Conservation (phyloP, 371 early-diverging fungal species). For the Nosema muscidifuracis region DNA sequence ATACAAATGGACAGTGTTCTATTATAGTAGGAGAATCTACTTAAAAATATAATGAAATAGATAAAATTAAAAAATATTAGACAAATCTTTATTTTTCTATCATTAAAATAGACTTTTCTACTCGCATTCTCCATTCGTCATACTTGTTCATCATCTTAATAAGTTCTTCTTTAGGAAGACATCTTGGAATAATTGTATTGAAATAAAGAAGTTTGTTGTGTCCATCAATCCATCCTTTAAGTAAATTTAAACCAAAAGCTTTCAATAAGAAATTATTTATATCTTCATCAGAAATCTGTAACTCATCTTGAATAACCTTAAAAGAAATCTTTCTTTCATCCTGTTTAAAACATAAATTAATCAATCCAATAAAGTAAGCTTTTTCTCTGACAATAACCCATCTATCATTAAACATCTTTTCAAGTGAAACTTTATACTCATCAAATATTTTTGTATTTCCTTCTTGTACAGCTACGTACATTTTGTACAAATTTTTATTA, state of each 20-base stretch:
- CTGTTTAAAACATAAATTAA: conserved; percentile 30
- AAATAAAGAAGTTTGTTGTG: conserved; percentile 35
- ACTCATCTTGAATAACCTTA: conserved; percentile 6
- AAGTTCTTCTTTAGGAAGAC: conserved; percentile 20
- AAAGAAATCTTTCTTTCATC: conserved; percentile 6
- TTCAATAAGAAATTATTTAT: conserved; percentile 29
- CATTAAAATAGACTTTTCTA: conserved; percentile 24
- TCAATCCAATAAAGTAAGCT: conserved; percentile 23
- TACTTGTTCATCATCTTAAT: conserved; percentile 34
- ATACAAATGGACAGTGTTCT: not conserved
- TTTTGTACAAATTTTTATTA: conserved; percentile 9
- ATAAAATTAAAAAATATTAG: not conserved
- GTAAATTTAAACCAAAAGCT: conserved; percentile 32
- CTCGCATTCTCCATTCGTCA: conserved; percentile 16
- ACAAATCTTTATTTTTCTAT: conserved; percentile 22
- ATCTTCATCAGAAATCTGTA: conserved; percentile 11
- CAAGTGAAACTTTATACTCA: not conserved
- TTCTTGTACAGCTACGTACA: conserved; percentile 20
- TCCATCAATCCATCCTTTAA: conserved; percentile 48
- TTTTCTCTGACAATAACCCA: conserved; percentile 21
- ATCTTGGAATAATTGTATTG: conserved; percentile 37
- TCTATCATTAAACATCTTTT: not conserved
- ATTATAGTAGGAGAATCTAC: not conserved
- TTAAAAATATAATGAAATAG: not conserved
- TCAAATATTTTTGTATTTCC: conserved; percentile 24